These are phyloP conservation scores for Novymonas esmeraldas DNA, from an alignment of 208 protist species.

Conservation along the genomic window DNA sequence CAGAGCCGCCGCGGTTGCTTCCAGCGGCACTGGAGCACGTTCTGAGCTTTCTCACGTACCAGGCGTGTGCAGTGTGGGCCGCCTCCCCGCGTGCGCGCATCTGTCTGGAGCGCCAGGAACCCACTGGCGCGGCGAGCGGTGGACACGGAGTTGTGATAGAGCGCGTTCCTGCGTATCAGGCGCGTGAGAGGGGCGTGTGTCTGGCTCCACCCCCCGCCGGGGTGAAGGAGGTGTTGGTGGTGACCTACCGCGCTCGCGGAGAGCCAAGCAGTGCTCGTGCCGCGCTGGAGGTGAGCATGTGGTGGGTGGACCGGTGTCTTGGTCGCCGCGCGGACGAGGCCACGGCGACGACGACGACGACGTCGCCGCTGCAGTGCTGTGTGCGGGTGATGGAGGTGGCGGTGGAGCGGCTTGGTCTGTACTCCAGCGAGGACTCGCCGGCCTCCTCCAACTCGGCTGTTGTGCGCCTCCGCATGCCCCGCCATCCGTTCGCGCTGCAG, in stretches of 20 bases:
- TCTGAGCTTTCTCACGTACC: too few species aligned
- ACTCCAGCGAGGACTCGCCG: conserved; percentile 13
- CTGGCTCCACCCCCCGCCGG: not conserved
- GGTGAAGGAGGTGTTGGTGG: conserved; percentile 22
- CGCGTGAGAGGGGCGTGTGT: not conserved
- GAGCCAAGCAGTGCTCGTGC: not conserved
- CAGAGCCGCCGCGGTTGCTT: not conserved
- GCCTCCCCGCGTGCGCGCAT: not conserved
- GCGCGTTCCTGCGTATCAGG: not conserved
- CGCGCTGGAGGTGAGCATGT: conserved; percentile 21
- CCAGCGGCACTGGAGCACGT: too few species aligned
- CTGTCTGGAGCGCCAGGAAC: not conserved
- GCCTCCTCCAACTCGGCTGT: not conserved
- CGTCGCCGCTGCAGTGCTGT: conserved; percentile 5
- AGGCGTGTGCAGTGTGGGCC: not conserved
- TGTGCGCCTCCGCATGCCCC: conserved; percentile 15
- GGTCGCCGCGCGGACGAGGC: not conserved
- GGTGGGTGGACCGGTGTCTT: conserved; percentile 32
- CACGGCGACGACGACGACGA: not conserved
- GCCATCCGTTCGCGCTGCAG: conserved; percentile 15
- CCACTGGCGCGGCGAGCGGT: too few species aligned
- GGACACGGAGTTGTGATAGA: conserved; percentile 1
- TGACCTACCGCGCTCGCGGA: not conserved
- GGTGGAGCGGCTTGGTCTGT: conserved; percentile 10
- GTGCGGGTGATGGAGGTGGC: conserved; percentile 11